phyloP scores from a whole-genome alignment of 768 basidiomycete species.

The Lactarius pseudohatsudake region DNA sequence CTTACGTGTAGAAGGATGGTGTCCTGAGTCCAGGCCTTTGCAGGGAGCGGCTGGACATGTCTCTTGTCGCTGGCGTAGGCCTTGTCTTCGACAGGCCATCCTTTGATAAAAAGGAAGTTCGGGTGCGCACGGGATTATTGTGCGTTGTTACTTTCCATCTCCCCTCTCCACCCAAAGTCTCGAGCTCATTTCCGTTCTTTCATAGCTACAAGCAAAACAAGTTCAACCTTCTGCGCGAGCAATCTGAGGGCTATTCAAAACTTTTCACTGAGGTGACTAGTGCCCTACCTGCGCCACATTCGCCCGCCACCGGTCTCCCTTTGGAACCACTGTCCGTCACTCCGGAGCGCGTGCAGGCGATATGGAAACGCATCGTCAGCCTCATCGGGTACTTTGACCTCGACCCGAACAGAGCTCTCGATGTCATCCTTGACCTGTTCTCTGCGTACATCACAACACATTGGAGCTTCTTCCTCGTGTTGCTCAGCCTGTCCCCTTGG shows the following conservation, averaged over 20 bases:
- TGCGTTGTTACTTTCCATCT: conserved; percentile 42
- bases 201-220: conserved; percentile 96
- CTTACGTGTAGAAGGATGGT: conserved; percentile 48
- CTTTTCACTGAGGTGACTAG: conserved; percentile 81
- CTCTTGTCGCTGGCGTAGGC: conserved; percentile 59
- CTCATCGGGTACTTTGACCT: conserved; percentile 96
- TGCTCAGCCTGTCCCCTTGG: conserved; percentile 90
- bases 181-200: background rate
- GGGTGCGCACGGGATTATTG: conserved; percentile 80
- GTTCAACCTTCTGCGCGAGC: conserved; percentile 95
- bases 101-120: conserved; percentile 77
- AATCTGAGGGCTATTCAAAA: conserved; percentile 96
- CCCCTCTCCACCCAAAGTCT: conserved; percentile 9
- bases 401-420: conserved; percentile 91
- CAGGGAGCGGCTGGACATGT: conserved; percentile 72
- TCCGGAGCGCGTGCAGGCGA: conserved; percentile 61
- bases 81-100: conserved; percentile 65
- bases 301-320: conserved; percentile 61
- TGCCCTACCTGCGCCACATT: conserved; percentile 73
- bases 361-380: conserved; percentile 84
- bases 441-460: conserved; percentile 79
- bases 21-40: conserved; percentile 62
- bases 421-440: conserved; percentile 90
- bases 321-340: conserved; percentile 57
- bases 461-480: conserved; percentile 83